These are phyloP conservation scores for Calonectria multiphialidica DNA, from an alignment of 2,329 filamentous ascomycete genomes.

Conservation along the genomic window DNA sequence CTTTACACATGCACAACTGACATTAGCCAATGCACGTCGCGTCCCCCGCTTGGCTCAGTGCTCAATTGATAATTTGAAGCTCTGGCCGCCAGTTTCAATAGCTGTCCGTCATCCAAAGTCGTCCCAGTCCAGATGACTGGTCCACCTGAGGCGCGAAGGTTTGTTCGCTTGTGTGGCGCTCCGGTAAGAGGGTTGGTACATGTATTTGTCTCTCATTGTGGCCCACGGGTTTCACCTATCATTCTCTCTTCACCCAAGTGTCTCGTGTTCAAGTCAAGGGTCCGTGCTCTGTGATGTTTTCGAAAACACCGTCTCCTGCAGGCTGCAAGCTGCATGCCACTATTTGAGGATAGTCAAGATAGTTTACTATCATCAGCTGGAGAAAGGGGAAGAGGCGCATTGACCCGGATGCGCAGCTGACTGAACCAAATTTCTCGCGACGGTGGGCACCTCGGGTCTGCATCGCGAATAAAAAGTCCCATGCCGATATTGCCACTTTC, in stretches of 20 bases:
- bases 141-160: background rate
- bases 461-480: background rate
- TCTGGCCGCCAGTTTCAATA: background rate
- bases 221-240: background rate
- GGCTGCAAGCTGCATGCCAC: background rate
- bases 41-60: background rate
- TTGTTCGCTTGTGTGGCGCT: background rate
- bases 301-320: slow-evolving; percentile 1
- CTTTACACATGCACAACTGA: background rate
- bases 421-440: background rate
- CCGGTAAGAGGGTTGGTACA: background rate
- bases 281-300: background rate
- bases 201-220: background rate
- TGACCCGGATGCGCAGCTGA: background rate
- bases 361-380: background rate
- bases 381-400: background rate
- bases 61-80: background rate
- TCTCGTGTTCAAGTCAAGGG: background rate
- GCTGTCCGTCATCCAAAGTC: background rate
- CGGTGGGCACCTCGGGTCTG: background rate
- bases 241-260: background rate
- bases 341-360: background rate
- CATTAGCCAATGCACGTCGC: background rate
- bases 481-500: background rate
- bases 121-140: background rate